Base-by-base conservation (phyloP, 805 yeast genomes). In the Saccharomycopsis selenospora region DNA sequence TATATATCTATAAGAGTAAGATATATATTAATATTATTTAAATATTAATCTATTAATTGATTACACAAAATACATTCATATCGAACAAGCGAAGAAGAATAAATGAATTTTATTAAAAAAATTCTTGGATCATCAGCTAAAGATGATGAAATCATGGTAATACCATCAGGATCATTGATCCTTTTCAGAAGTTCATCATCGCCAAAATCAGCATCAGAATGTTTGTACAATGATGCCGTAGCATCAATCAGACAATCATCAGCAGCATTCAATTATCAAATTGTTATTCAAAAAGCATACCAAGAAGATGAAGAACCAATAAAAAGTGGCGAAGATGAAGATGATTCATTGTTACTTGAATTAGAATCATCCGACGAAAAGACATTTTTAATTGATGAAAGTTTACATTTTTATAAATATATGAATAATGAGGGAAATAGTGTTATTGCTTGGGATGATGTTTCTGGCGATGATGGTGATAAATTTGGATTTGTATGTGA, bases 391-490 rank as follows among this genome's bases (percentile, higher is more conserved):
- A 73, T 93, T 26, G 78, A 77, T 55, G 78, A 77, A 51, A 75
- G 75, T 2, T 66, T 91, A 48, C 67, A 72, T 36, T 68, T 90
- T 44, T 71, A 77, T 50, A 71, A 75, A 49, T 70, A 69, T 49
- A 69, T 75, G 49, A 73, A 75, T 46, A 64, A 69, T 36, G 76
- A 77, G 30, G 85, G 82, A 1, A 67, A 73, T 3, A 66, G 71
- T 36, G 78, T 81, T 1, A 73, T 91, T 24, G 70, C 82, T 0
- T 91, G 98, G 98, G 71, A 67, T 11, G 96, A 93, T 62, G 61
- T 79, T 30, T 80, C 79, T 40, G 96, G 96, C n/a, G 96, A 90
- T 58, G 71, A 73, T 3, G 96, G 88, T 22, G 97, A 90, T 59
- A 67, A 71, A 54, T 88, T 83, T 63, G 95, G 89, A 64, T 90